These are phyloP conservation scores for Strobilomyces confusus DNA, from an alignment of 768 basidiomycete genomes.

Conservation along the genomic window DNA sequence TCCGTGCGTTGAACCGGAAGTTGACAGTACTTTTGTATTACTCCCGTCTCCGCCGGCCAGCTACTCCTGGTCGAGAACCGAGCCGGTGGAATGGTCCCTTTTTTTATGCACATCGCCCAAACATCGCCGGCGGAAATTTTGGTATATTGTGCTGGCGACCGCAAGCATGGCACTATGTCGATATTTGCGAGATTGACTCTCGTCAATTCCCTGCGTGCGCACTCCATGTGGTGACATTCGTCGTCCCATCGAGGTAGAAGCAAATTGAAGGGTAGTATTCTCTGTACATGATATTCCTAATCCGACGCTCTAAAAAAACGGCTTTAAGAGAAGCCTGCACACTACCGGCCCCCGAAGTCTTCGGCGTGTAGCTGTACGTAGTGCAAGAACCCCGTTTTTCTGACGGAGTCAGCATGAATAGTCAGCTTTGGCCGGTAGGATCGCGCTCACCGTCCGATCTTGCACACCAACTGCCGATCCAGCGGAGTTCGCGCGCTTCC, in stretches of 20 bases:
- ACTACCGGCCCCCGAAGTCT: conserved; percentile 28
- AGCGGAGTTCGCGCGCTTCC: conserved; percentile 18
- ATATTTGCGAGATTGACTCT: no score
- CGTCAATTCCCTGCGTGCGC: not conserved
- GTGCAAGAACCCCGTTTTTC: conserved; percentile 35
- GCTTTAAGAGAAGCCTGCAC: not conserved
- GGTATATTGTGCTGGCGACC: no score
- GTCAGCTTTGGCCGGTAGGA: not conserved
- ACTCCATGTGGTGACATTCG: not conserved
- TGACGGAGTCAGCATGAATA: conserved; percentile 11
- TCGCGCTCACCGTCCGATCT: conserved; percentile 28
- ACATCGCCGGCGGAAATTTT: no score
- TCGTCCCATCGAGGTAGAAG: not conserved
- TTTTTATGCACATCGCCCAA: no score
- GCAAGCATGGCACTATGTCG: no score
- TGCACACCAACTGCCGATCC: conserved; percentile 27
- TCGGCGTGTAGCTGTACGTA: conserved; percentile 38
- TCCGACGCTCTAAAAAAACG: not conserved
- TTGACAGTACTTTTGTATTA: not conserved
- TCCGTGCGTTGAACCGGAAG: conserved; percentile 10
- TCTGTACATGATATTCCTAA: not conserved
- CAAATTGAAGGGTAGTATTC: not conserved
- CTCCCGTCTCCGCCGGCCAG: not conserved
- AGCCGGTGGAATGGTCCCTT: not conserved
- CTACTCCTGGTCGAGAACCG: not conserved